Base-by-base conservation (phyloP, 75 land plant genomes). In the Cunninghamia lanceolata region DNA sequence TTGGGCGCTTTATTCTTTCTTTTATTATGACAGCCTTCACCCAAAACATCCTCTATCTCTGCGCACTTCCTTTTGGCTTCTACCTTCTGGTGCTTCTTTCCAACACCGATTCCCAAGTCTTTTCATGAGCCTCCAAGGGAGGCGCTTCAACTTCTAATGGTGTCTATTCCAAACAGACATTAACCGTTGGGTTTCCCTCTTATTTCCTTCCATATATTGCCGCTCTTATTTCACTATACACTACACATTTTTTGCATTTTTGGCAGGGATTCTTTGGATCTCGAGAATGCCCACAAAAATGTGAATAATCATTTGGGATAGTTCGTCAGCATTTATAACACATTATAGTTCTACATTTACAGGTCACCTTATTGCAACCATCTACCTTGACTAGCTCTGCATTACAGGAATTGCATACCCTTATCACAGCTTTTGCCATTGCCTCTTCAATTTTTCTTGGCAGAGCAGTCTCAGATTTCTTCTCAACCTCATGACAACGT, bases 401-500 rank as follows among this genome's bases (percentile, higher is more conserved):
- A 3, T 59, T 59, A 5, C 66, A 59, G 10, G 66, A 59, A 59
- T 59, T 59, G 66, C 66, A 59, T 21, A 21, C 66, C 25, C 66
- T 59, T 59, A 59, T 59, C 25, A 59, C 66, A 59, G 66, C 66
- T 59, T 59, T 59, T 59, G 66, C 66, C 66, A 59, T 59, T 21
- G 19, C 66, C 47, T 46, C 47, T 46, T 46, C 47, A 46, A 46
- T 46, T 46, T 46, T 46, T 46, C 47, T 46, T 46, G 10, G 47
- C 47, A 46, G 9, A 46, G 47, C 0, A 46, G 47, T 46, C 47
- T 46, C 47, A 46, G 47, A 46, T 46, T 46, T 46, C 47, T 87
- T 87, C 81, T 89, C 90, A 87, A 87, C 86, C 56, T 89, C 89
- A 28, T 87, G 82, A 77, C 90, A 89, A 15, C 70, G 81, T 68